Conservation (phyloP, 2,329 filamentous ascomycete species). For the Botrytis deweyae region DNA sequence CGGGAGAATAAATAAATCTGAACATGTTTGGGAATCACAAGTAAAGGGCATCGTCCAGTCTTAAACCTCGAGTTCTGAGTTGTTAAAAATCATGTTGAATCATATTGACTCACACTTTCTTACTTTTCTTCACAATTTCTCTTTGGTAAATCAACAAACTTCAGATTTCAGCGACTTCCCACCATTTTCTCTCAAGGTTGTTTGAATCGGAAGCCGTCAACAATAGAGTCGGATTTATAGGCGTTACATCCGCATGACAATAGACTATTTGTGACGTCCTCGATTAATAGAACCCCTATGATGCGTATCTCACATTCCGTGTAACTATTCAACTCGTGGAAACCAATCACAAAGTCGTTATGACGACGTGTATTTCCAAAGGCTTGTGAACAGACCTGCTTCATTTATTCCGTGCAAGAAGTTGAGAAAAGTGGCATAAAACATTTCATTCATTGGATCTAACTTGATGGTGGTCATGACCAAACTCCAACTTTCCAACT, state of each 20-base stretch:
- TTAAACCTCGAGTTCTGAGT: neutral
- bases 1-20: neutral
- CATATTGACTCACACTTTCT: neutral
- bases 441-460: neutral
- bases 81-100: neutral
- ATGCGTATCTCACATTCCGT: neutral
- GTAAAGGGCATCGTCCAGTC: neutral
- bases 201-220: slow-evolving; percentile 16
- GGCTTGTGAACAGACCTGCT: neutral
- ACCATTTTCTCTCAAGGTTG: neutral
- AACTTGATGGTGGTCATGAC: neutral
- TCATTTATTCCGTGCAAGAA: neutral
- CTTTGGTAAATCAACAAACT: neutral
- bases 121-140: neutral
- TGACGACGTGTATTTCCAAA: neutral
- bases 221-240: slow-evolving; percentile 9
- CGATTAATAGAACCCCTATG: neutral
- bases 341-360: neutral
- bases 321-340: neutral
- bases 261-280: slow-evolving; percentile 6
- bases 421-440: slow-evolving; percentile 12
- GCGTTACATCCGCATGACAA: slow-evolving; percentile 11
- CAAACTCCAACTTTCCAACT: slow-evolving; percentile 16
- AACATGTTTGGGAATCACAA: slow-evolving; percentile 51
- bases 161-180: neutral